Percentiles rank a stretch among this genome's conserved stretches.
These are phyloP conservation scores for Colletotrichum sp. DNA, from an alignment of 2,329 filamentous ascomycete species.

Conservation along the genomic window DNA sequence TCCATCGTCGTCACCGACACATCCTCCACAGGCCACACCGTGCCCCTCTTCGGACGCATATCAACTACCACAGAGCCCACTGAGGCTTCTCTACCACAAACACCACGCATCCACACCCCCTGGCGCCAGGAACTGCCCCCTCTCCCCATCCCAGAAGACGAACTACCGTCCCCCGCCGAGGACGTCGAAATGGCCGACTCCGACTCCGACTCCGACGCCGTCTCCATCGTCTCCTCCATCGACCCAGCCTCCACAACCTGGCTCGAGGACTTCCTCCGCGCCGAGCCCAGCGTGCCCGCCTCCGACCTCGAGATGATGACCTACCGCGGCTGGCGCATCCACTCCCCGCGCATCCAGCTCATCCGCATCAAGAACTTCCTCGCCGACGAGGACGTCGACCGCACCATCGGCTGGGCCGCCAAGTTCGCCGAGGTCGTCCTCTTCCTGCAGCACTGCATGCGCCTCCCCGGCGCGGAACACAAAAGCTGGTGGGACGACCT, in stretches of 20 bases:
- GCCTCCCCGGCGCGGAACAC: constrained; percentile 22
- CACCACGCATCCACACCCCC: not conserved
- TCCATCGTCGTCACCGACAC: not conserved
- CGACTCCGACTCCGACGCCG: not conserved
- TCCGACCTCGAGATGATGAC: constrained; percentile 18
- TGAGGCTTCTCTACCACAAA: not conserved
- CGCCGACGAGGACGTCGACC: constrained; percentile 50
- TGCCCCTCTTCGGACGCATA: not conserved
- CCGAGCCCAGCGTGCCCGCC: not conserved
- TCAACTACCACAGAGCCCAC: not conserved
- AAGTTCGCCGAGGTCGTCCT: constrained; percentile 39
- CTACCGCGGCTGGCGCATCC: constrained; percentile 39
- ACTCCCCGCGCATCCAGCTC: constrained; percentile 37
- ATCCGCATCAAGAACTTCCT: constrained; percentile 48
- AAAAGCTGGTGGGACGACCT: constrained; percentile 34
- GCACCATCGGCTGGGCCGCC: constrained; percentile 42
- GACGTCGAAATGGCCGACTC: constrained; percentile 9
- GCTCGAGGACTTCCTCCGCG: constrained; percentile 21
- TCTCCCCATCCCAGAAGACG: not conserved
- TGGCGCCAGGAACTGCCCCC: not conserved
- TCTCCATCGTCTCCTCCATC: not conserved
- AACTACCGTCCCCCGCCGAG: not conserved
- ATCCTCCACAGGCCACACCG: not conserved
- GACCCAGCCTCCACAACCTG: not conserved
- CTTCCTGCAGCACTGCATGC: constrained; percentile 42